Evolutionary conservation across 78 protist genomes (phyloP), one percentile per base, ranked within the genome.

Genomic region (Pigoraptor vietnamica): DNA sequence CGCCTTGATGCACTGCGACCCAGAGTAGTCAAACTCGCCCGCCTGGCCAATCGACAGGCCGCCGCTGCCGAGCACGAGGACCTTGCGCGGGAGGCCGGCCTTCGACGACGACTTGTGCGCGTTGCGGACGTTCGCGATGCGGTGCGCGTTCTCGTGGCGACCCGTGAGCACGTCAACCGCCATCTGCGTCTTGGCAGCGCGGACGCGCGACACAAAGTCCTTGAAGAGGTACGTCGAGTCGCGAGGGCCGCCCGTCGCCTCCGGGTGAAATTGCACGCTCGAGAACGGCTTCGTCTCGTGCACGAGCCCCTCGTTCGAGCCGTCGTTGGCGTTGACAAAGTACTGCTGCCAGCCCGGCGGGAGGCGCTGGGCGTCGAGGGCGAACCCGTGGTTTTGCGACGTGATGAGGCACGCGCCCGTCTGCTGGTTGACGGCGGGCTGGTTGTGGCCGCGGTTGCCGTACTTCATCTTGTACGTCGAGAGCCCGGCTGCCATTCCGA

Each of bases 11-110:
- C 95, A 95, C 81, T 93, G 90, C 38, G 90, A 88, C 36, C 90
- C 99, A 0, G 98, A 96, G 94, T 98, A 98, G 95, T 98, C 99
- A 89, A 98, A 98, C 95, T 98, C 99, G 79, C 99, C 99, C 29
- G 99, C 99, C 95, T 98, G 99, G 29, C 99, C 99, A 91, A 98
- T 98, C 87, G 98, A 93, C 2, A 98, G 96, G 83, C 99, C 99
- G 81, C 99, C 99, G 14, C 97, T 93, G 89, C 99, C 99, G 79
- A 98, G 94, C 29, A 98, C 88, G 82, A 98, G 95, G 86, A 93
- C 94, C 86, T 90, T 90, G 82, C 39, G 29, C 33, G 94, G 94
- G 35, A 89, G 35, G 36, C n/a, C n/a, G n/a, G n/a, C n/a, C n/a
- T n/a, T n/a, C n/a, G n/a, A n/a, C n/a, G n/a, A n/a, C n/a, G n/a